Base-by-base conservation (phyloP, 352 stramenopile species). In the Phytopythium litorale region DNA sequence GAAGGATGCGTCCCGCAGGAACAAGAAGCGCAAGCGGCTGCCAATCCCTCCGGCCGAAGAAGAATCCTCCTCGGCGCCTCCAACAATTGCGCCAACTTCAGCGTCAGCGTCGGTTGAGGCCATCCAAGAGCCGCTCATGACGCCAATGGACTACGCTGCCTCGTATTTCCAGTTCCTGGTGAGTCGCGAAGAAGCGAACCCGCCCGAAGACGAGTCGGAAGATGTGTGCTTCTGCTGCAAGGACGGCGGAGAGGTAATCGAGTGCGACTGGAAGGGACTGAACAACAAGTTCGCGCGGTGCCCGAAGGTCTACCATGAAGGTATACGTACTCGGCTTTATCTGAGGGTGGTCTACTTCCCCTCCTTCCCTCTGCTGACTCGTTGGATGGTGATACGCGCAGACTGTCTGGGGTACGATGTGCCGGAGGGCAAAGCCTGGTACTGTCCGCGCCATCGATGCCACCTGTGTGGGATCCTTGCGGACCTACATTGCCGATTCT, bases 181-280 rank as follows among this genome's bases (percentile, higher is more conserved):
- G 33, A 46, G 64, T 28, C 80, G 82, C 30, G 82, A 92, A 58
- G 56, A 70, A 38, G 25, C 52, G 60, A 18, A 35, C 0, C 52
- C 63, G 19, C 58, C 59, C 13, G 59, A 52, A 19, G 58, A 66
- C 13, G 79, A 89, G 42, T 92, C 86, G 15, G 86, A 94, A 62
- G 86, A 94, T 46, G 80, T 87, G 48, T 94, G 86, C 52, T 91
- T 92, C 55, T 92, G 82, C 70, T 94, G 86, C 62, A 91, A 91
- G 64, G 86, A 94, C 62, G 86, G 86, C 30, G 86, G 86, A 16
- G 71, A 89, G 28, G 70, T 94, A 21, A 75, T 94, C 42, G 83
- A 93, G 62, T 94, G 86, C 60, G 86, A 94, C 60, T 92, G 77
- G 76, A 79, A 73, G 28, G 70, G 73, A 4, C 63, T 72, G n/a